Base-by-base conservation (phyloP, 805 yeast genomes). In the Ogataea dorogensis region DNA sequence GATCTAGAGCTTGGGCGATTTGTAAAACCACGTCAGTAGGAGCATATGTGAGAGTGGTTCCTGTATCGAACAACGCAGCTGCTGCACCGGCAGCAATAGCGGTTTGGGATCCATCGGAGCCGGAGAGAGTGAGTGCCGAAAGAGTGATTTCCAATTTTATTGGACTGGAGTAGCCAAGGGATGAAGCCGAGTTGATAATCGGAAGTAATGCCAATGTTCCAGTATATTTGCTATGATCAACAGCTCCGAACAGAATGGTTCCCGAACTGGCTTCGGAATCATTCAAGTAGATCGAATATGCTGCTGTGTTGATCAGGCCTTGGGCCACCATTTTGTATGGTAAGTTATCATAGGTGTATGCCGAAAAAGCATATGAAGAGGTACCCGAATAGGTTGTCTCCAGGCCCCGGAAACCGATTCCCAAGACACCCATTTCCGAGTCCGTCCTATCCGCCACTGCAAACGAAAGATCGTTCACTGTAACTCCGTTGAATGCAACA, bases 371-470 rank as follows among this genome's bases (percentile, higher is more conserved):
- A 9, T 36, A 18, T 2, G 47, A 17, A 8, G 39, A 31, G 10
- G 41, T 7, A 5, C 59, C 56, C 7, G 71, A 52, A 42, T 66
- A 64, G 1, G 91, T 82, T 3, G 75, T 67, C 58, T 88, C 95
- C 36, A 84, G 67, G 10, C 78, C 83, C 5, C 75, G 62, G 33
- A 83, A 66, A 8, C 93, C 91, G 44, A 85, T 75, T 17, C 89
- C 88, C 26, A 85, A 59, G 17, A 86, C 91, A 38, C 94, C 91
- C 40, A 71, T 62, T 7, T 76, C 58, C 3, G 89, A 77, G 43
- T 77, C 75, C 2, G 86, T 74, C 22, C 59, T 57, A 52, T 77
- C 76, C 3, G 85, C 94, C 16, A 87, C 77, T 2, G 94, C 96
- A 57, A 88, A 72, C 5, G 86, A 75, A 19, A 83, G 61, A 38